A percentile compares a stretch with the other conserved stretches of the same genome.
Conservation (phyloP, 495 filamentous ascomycete genomes). For the Umbilicaria muhlenbergii region DNA sequence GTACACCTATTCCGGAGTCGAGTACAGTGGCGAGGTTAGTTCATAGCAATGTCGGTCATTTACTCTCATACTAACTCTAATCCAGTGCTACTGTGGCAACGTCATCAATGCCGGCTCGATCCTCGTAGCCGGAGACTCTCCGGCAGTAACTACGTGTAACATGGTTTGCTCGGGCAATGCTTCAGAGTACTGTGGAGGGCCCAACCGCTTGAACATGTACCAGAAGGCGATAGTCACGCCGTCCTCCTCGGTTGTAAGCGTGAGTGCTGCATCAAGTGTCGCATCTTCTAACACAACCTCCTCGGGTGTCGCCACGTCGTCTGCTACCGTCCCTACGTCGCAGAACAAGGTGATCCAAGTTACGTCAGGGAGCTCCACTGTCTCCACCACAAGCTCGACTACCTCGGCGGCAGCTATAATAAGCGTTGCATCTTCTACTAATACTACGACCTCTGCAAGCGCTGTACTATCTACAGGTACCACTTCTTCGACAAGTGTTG, state of each 20-base stretch:
- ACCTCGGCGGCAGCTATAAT: too few species aligned
- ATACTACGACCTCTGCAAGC: background rate
- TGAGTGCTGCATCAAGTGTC: background rate
- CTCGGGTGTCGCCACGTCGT: too few species aligned
- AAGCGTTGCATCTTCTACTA: too few species aligned
- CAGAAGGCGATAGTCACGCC: background rate
- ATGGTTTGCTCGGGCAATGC: conserved; percentile 16
- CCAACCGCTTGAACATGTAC: conserved; percentile 10
- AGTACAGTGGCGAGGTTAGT: conserved; percentile 16
- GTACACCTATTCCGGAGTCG: conserved; percentile 20
- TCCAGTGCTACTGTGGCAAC: conserved; percentile 38
- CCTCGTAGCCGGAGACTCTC: conserved; percentile 9
- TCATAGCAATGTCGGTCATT: too few species aligned
- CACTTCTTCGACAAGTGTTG: background rate
- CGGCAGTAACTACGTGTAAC: conserved; percentile 27
- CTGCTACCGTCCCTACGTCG: too few species aligned
- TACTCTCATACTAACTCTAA: background rate
- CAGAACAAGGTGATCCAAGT: too few species aligned
- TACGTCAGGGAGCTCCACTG: too few species aligned
- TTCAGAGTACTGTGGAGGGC: conserved; percentile 15
- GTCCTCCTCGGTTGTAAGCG: background rate
- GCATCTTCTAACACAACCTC: too few species aligned
- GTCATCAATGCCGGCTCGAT: conserved; percentile 11
- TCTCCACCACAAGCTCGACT: too few species aligned
- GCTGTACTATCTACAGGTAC: background rate